Conservation (phyloP, 305 asterid species). For the Ruellia speciosa region DNA sequence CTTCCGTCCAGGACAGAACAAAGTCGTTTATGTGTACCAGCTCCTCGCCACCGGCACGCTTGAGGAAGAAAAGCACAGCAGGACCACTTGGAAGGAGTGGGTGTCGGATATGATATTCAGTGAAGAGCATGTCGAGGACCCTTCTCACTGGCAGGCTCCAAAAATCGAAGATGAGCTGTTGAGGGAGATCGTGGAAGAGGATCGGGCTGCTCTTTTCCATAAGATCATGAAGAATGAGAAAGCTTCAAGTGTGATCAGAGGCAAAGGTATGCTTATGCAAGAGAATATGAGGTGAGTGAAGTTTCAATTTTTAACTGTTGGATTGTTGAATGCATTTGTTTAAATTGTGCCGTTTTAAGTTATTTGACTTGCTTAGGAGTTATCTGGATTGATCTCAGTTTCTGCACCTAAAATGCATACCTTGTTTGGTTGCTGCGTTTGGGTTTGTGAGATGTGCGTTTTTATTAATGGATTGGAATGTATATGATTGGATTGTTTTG, state of each 20-base stretch:
- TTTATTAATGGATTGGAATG: no score
- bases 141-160: constrained; percentile 96
- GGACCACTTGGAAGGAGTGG: constrained; percentile 98
- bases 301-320: no score
- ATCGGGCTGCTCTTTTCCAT: constrained; percentile 77
- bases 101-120: constrained; percentile 97
- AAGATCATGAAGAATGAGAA: constrained; percentile 91
- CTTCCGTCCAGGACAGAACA: constrained; percentile 90
- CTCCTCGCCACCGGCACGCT: constrained; percentile 74
- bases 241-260: constrained; percentile 76
- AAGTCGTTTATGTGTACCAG: constrained; percentile 87
- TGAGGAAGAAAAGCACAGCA: constrained; percentile 79
- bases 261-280: constrained; percentile 12
- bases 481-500: no score
- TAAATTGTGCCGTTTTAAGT: no score
- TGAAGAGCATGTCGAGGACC: constrained; percentile 81
- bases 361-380: no score
- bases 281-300: no score
- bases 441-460: no score
- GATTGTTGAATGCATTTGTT: no score
- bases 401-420: no score
- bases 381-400: no score
- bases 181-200: constrained; percentile 94
- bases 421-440: no score
- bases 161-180: constrained; percentile 78